These are phyloP conservation scores for Mrakia frigida DNA, from an alignment of 768 basidiomycete species.

Conservation along the genomic window DNA sequence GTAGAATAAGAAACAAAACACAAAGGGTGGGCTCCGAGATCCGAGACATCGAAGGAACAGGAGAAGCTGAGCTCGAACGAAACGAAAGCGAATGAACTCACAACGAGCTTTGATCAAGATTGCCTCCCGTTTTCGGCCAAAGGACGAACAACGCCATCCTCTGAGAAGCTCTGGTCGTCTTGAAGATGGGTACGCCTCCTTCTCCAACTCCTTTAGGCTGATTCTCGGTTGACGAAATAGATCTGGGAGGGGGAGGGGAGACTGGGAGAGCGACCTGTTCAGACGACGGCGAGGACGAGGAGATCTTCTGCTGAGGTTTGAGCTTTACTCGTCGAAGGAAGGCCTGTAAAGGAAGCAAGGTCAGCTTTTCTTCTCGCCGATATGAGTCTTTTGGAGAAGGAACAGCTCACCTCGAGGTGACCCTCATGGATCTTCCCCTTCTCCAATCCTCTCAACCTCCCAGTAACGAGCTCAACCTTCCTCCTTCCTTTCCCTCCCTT, in stretches of 20 bases:
- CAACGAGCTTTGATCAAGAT: constrained; percentile 5
- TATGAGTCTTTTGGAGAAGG: background rate
- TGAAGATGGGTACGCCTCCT: background rate
- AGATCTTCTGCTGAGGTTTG: background rate
- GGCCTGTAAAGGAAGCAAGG: background rate
- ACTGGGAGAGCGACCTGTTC: background rate
- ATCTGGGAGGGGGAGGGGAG: background rate
- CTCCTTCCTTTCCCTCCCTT: no score
- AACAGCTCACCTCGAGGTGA: background rate
- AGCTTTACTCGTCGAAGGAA: background rate
- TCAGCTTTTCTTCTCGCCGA: background rate
- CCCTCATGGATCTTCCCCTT: background rate
- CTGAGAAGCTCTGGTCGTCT: background rate
- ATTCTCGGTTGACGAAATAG: background rate
- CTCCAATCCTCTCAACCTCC: background rate
- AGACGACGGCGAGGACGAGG: background rate
- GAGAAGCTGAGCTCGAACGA: background rate
- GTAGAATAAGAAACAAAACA: background rate
- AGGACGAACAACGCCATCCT: constrained; percentile 13
- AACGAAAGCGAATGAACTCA: background rate
- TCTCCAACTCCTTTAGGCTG: constrained; percentile 7
- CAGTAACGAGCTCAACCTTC: background rate
- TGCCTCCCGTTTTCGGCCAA: constrained; percentile 8
- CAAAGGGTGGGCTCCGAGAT: background rate
- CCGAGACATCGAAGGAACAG: no score